Base-by-base conservation (phyloP, 148 eudicot genomes). In the Euryodendron excelsum region DNA sequence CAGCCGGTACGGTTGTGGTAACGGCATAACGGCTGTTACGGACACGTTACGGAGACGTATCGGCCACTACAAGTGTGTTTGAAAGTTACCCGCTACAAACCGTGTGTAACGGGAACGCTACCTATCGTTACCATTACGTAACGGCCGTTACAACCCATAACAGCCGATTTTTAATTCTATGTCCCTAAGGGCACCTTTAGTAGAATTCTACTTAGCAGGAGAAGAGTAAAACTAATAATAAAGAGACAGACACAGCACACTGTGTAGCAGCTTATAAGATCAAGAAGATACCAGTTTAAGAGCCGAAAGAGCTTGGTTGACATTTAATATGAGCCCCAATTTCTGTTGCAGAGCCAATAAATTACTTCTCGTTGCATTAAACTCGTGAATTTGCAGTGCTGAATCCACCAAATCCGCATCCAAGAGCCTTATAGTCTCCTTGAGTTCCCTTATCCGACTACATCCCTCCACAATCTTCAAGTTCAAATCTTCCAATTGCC, bases 231-330 rank as follows among this genome's bases (percentile, higher is more conserved):
- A 52, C 3, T 41, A 41, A 52, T 6, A 13, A 52, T 13, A 52
- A 45, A 45, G 11, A 11, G n/a, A 5, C 45, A 41, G 5, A 41
- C 45, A 39, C 44, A 41, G 8, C 45, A 41, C 20, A 52, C 15
- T 17, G 11, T 52, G 18, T 1, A 52, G 7, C 9, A 30, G 41
- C 8, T n/a, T 69, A 68, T n/a, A 44, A 9, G n/a, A 6, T 13
- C 20, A 74, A 28, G 55, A 21, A 28, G 73, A 47, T 80, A 93
- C 97, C 90, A 94, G 77, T 79, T 85, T 86, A 55, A 94, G 94
- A 75, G 97, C 89, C 7, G 97, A 85, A 4, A 94, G 63, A 61
- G 98, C 97, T 72, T 94, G 98, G 77, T 92, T 90, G 70, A 94
- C 98, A 72, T 89, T 89, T 10, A 89, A 84, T 31, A 94, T 89